Percentiles rank a stretch among this genome's conserved stretches.
phyloP scores from a whole-genome alignment of 1,284 basidiomycete species.

The Athelia sp. region DNA sequence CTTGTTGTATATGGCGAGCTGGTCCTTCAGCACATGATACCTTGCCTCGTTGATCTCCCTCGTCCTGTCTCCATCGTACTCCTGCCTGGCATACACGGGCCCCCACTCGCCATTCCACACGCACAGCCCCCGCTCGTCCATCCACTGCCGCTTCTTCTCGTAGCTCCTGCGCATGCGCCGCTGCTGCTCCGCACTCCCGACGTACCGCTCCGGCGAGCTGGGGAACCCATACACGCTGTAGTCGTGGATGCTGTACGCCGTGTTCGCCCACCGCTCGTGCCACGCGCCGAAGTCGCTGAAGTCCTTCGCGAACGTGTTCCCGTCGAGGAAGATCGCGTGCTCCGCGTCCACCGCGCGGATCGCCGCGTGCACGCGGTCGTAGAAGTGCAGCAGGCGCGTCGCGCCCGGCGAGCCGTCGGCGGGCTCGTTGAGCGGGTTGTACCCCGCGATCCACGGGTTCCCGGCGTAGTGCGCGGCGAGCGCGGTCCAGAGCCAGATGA shows the following conservation, averaged over 20 bases:
- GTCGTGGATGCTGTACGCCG: constrained; percentile 75
- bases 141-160: constrained; percentile 65
- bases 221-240: constrained; percentile 71
- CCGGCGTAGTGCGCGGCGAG: constrained; percentile 62
- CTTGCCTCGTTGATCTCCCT: constrained; percentile 65
- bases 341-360: constrained; percentile 62
- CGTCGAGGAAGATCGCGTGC: constrained; percentile 65
- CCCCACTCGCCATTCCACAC: constrained; percentile 81
- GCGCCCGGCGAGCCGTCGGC: constrained; percentile 49
- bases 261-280: constrained; percentile 52
- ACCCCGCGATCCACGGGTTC: constrained; percentile 66
- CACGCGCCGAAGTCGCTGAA: constrained; percentile 64
- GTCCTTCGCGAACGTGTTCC: constrained; percentile 74
- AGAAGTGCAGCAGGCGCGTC: constrained; percentile 49
- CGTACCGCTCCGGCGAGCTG: constrained; percentile 56
- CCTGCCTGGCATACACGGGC: constrained; percentile 53
- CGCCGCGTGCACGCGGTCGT: constrained; percentile 58
- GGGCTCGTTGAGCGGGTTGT: constrained; percentile 77
- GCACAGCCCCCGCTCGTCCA: constrained; percentile 57
- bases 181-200: constrained; percentile 47
- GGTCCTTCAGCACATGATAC: constrained; percentile 65
- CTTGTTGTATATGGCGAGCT: constrained; percentile 69
- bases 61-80: constrained; percentile 54
- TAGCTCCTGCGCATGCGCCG: constrained; percentile 48
- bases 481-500: constrained; percentile 65